Evolutionary conservation across 352 stramenopile species (phyloP), one percentile per base, ranked within the genome.

Genomic region (Phytophthora cryptogea): DNA sequence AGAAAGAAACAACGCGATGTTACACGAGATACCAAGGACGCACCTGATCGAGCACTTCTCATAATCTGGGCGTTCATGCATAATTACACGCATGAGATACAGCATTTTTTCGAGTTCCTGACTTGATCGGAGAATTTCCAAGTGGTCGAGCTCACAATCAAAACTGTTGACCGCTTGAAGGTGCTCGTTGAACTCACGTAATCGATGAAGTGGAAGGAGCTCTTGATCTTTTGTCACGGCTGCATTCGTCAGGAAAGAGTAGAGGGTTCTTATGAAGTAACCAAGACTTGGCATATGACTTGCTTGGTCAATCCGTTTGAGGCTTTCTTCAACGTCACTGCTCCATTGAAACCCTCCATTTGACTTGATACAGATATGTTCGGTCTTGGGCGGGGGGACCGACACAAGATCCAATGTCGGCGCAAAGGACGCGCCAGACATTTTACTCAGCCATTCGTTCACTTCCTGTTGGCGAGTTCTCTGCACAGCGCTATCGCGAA

Each of bases 41-140:
- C 41, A 62, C 54, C 54, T 32, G 43, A 41, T 36, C 5, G 43
- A 62, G 20, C 17, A 27, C 13, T 62, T 39, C 44, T 41, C 16
- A 36, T 62, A 62, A 16, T 62, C 54, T 45, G 54, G 54, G 5
- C 44, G 44, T 33, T 49, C 37, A n/a, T 55, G 33, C 54, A 62
- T 62, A 17, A 62, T 14, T 27, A 43, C 33, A 42, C 54, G 54
- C 54, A 62, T 62, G 14, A 62, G 30, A 23, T 62, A 62, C 9
- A 62, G 54, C 8, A 55, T 55, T 11, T 62, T 62, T 39, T 62
- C 54, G 10, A 62, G 36, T 10, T 55, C 44, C 23, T 64, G 56
- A 26, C 51, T 53, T 14, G 48, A 50, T 31, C 46, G 45, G 16
- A 64, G 56, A 32, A 64, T 32, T n/a, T 16, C 54, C 44, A 20